phyloP scores from a whole-genome alignment of 192 early-diverging fungal genomes.

The Obelidium mucronatum region DNA sequence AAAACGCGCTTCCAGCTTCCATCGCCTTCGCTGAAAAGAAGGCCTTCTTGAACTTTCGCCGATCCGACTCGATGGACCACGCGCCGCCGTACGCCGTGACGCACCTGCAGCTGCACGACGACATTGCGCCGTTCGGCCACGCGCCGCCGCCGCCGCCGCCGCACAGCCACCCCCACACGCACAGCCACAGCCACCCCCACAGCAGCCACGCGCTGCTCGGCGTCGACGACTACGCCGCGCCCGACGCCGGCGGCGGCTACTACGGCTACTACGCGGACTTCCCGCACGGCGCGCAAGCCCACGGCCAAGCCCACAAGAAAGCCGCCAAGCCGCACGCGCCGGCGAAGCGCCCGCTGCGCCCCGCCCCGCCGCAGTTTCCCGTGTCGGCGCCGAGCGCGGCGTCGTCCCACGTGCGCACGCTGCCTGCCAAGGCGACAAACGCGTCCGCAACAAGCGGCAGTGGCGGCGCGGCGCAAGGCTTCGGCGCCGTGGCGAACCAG shows the following conservation, averaged over 20 bases:
- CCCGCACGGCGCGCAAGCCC: background rate
- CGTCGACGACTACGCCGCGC: no score
- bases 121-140: background rate
- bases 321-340: background rate
- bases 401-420: conserved; percentile 29
- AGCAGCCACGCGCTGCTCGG: no score
- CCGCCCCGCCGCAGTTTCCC: background rate
- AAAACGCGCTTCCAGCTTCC: background rate
- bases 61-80: no score
- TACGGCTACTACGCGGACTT: conserved; percentile 2
- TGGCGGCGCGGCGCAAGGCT: no score
- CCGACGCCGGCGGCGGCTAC: background rate
- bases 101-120: no score
- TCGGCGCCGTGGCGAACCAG: conserved; percentile 25
- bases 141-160: background rate
- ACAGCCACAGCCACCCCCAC: no score
- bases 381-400: conserved; percentile 21
- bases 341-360: background rate
- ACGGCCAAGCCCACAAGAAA: background rate
- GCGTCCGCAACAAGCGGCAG: background rate
- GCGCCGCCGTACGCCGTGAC: no score
- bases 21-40: background rate
- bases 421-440: background rate
- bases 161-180: background rate
- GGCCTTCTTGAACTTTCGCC: no score